Base-by-base conservation (phyloP, 2,329 filamentous ascomycete genomes). In the Apiospora kogelbergensis region DNA sequence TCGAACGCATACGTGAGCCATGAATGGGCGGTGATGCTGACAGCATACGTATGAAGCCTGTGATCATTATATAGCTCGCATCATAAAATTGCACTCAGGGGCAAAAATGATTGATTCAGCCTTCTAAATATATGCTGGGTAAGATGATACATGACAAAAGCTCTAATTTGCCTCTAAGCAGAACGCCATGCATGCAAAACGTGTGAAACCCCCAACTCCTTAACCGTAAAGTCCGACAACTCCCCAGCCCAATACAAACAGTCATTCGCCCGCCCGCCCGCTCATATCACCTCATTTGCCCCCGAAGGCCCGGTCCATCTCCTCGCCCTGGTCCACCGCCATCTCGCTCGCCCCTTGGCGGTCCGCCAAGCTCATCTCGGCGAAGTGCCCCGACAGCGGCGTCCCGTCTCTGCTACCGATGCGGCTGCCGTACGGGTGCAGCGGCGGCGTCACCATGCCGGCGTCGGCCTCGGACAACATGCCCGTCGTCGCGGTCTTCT, bases 281-380 rank as follows among this genome's bases (percentile, higher is more conserved):
- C 17, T 22, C 20, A 13, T 42, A 9, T 65, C 63, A 65, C 41
- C 13, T 7, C 63, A 44, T 80, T 2, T n/a, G n/a, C 79, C 81
- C 1, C 87, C 87, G 81, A 90, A 90, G 2, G 84, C 87, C 68
- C 85, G 81, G 75, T 90, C 88, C 71, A 90, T 74, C 74, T 88
- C 83, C n/a, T 83, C 86, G 4, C 87, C 88, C 70, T 86, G 81
- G 68, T 87, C 85, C 33, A 81, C 79, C 1, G 78, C 76, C 81
- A 81, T 83, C 78, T 78, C 81, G 68, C 75, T 81, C 20, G 71
- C 77, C 44, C 45, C 74, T 70, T 69, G 74, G 57, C 71, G 65
- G 37, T 73, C 75, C 15, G 71, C 70, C 33, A 77, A 69, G 22
- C 74, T 75, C 77, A 78, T 78, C 70, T 76, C 73, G 0, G 76